phyloP scores from a whole-genome alignment of 495 filamentous ascomycete genomes.

The Podospora pseudocomata region DNA sequence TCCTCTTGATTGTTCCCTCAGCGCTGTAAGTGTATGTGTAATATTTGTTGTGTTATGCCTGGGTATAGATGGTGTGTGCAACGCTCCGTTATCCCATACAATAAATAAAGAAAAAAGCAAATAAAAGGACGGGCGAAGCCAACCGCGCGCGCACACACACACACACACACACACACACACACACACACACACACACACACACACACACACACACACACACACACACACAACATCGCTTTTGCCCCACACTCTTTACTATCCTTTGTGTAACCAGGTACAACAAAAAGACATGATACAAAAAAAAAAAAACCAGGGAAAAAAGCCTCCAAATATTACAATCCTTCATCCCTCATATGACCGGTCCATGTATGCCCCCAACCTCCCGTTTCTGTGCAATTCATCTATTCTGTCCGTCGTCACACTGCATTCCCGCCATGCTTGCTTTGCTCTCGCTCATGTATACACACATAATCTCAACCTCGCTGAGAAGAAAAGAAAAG shows the following conservation, averaged over 20 bases:
- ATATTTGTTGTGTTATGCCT: neutral
- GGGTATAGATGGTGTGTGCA: neutral
- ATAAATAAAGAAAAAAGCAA: neutral
- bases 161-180: neutral
- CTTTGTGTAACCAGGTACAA: slow-evolving; percentile 5
- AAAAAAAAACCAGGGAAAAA: neutral
- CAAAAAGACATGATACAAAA: slow-evolving; percentile 9
- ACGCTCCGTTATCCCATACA: neutral
- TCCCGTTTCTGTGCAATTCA: neutral
- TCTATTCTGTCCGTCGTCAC: neutral
- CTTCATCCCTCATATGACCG: neutral
- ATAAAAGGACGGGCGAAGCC: neutral
- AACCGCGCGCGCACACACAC: neutral
- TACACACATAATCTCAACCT: neutral
- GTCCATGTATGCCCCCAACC: neutral
- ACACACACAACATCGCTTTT: neutral
- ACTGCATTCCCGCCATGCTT: neutral
- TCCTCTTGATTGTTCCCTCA: neutral
- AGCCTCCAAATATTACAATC: slow-evolving; percentile 14
- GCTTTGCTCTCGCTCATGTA: neutral
- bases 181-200: too few relatives aligned
- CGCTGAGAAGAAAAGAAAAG: neutral
- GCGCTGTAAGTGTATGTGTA: neutral
- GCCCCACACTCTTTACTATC: neutral
- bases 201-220: neutral